Percentiles rank a stretch among this genome's conserved stretches.
Evolutionary conservation across 345 rosid species (phyloP).

Genomic region (Geranium rotundifolium): DNA sequence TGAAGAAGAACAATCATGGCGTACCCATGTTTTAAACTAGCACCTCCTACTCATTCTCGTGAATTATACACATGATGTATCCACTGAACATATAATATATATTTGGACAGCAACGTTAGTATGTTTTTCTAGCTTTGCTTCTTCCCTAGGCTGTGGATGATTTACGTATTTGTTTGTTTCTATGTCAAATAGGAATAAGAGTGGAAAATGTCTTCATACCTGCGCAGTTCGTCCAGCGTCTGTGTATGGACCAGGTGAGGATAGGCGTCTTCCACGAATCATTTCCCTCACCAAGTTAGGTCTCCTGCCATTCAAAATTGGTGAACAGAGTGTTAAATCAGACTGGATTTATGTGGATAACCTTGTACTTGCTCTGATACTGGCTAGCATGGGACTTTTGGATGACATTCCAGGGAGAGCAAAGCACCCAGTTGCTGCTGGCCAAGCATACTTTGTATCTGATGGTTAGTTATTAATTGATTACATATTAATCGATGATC

Average conservation of each 20-base stretch:
- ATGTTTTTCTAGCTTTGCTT: background rate
- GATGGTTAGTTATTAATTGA: slow-evolving; percentile 44
- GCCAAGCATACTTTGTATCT: slow-evolving; percentile 85
- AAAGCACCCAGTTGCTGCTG: slow-evolving; percentile 69
- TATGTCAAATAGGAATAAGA: slow-evolving; percentile 36
- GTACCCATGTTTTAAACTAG: background rate
- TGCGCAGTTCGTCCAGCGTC: slow-evolving; percentile 93
- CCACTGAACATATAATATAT: background rate
- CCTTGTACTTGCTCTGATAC: slow-evolving; percentile 63
- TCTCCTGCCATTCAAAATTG: slow-evolving; percentile 46
- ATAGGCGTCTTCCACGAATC: slow-evolving; percentile 83
- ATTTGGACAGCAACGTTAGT: background rate
- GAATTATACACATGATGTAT: background rate
- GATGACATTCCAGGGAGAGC: slow-evolving; percentile 69
- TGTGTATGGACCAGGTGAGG: slow-evolving; percentile 91
- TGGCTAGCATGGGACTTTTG: slow-evolving; percentile 89
- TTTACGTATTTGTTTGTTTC: background rate
- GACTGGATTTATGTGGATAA: slow-evolving; percentile 91
- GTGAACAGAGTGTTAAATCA: slow-evolving; percentile 55
- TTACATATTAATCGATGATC: no score
- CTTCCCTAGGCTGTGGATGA: background rate
- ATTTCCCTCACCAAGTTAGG: slow-evolving; percentile 61
- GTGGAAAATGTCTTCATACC: slow-evolving; percentile 45
- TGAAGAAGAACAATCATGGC: background rate
- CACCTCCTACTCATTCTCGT: background rate